phyloP scores from a whole-genome alignment of 129 eudicot species.

The Helianthus tuberosus region DNA sequence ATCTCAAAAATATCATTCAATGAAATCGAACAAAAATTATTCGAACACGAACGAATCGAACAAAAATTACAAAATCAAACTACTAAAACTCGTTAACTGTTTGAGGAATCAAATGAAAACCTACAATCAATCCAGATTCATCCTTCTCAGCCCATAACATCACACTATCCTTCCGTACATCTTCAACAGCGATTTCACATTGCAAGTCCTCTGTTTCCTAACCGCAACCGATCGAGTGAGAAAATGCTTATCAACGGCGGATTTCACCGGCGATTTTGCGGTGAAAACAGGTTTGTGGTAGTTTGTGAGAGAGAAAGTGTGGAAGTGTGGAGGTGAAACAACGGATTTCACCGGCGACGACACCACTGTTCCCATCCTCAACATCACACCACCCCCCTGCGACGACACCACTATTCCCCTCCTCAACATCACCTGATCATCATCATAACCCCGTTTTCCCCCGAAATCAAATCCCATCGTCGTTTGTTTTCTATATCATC shows the following conservation, averaged over 20 bases:
- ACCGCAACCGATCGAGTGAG: slow-evolving; percentile 26
- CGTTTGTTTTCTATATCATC: too few species aligned
- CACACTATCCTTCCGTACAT: slow-evolving; percentile 45
- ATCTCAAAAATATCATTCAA: neutral
- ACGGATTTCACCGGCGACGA: too few species aligned
- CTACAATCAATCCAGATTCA: slow-evolving; percentile 67
- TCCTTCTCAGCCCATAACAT: slow-evolving; percentile 68
- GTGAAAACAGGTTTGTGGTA: neutral
- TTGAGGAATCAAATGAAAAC: slow-evolving; percentile 58
- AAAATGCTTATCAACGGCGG: slow-evolving; percentile 34
- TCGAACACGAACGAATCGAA: neutral
- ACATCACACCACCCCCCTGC: too few species aligned
- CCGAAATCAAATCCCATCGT: too few species aligned
- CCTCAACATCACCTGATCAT: too few species aligned
- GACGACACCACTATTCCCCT: too few species aligned
- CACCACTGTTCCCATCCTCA: too few species aligned
- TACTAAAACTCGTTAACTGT: slow-evolving; percentile 42
- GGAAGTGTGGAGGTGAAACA: neutral
- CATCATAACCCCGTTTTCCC: too few species aligned
- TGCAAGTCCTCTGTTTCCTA: slow-evolving; percentile 26
- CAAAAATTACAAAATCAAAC: neutral
- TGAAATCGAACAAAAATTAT: neutral
- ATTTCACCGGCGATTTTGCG: slow-evolving; percentile 6
- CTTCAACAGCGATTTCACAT: slow-evolving; percentile 34
- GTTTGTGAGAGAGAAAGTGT: slow-evolving; percentile 10